A percentile compares a stretch with the other conserved stretches of the same genome.
phyloP scores from a whole-genome alignment of 495 filamentous ascomycete species.

The Xylaria telfairii region DNA sequence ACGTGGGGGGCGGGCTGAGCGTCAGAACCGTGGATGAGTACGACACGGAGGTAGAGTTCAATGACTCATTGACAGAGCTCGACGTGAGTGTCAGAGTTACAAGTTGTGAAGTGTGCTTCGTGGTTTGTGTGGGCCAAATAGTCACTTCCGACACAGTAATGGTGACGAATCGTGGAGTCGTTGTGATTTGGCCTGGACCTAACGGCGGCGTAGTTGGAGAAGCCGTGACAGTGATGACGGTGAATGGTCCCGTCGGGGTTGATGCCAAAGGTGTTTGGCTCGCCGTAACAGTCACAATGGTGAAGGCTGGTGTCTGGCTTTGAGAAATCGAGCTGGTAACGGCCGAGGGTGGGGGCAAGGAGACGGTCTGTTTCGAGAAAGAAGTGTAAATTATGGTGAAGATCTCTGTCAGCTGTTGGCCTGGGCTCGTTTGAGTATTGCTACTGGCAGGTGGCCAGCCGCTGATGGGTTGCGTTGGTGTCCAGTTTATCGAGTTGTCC shows the following conservation, averaged over 20 bases:
- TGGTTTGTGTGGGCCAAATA: constrained; percentile 15
- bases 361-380: constrained; percentile 18
- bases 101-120: constrained; percentile 7
- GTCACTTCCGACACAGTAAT: constrained; percentile 27
- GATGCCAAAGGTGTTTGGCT: constrained; percentile 4
- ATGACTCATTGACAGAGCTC: constrained; percentile 23
- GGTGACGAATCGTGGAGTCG: constrained; percentile 20
- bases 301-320: constrained; percentile 1
- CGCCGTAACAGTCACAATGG: constrained; percentile 20
- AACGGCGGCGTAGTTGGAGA: background rate
- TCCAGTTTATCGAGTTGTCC: constrained; percentile 23
- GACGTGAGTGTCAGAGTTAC: constrained; percentile 26
- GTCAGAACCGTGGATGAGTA: constrained; percentile 27
- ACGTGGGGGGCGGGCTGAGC: constrained; percentile 16
- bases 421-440: constrained; percentile 3
- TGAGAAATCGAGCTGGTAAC: background rate
- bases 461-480: constrained; percentile 16
- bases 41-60: constrained; percentile 26
- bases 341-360: background rate
- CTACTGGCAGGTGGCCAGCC: constrained; percentile 18
- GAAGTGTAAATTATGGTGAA: constrained; percentile 25
- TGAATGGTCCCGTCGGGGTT: background rate
- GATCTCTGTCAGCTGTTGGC: constrained; percentile 18
- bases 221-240: constrained; percentile 25
- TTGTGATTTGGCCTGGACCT: background rate